Conservation (phyloP, 1,139 yeast species). For the Sugiyamaella neomexicana region DNA sequence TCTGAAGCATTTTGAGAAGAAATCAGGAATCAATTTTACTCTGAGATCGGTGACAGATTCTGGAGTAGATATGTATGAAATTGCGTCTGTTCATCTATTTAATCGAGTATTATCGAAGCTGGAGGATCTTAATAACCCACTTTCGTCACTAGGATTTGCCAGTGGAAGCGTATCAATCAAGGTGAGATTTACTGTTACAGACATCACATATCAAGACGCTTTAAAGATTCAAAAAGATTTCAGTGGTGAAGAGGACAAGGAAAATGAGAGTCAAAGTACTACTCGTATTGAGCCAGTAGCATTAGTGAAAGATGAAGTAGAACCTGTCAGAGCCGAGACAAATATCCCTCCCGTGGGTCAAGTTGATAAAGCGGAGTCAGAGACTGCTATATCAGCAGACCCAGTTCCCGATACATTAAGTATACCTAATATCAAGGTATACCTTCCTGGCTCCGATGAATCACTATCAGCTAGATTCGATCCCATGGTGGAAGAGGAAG, state of each 20-base stretch:
- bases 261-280: not conserved
- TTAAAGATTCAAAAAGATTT: constrained; percentile 24
- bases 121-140: constrained; percentile 29
- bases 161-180: constrained; percentile 32
- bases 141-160: constrained; percentile 32
- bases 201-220: constrained; percentile 29
- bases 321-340: too few species aligned
- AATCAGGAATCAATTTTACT: constrained; percentile 35
- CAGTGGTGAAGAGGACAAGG: not conserved
- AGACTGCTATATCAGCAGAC: too few species aligned
- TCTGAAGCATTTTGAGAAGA: constrained; percentile 31
- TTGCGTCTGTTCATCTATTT: constrained; percentile 34
- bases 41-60: constrained; percentile 23
- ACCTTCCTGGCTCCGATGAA: constrained; percentile 23
- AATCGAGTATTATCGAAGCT: constrained; percentile 25
- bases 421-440: constrained; percentile 28
- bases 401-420: too few species aligned
- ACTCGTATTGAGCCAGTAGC: not conserved
- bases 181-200: constrained; percentile 31
- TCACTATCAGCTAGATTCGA: constrained; percentile 1
- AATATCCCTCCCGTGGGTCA: too few species aligned
- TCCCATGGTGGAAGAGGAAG: constrained; percentile 16
- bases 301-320: not conserved
- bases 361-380: too few species aligned
- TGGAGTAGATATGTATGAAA: constrained; percentile 28